Percentiles rank a stretch among this genome's conserved stretches.
Conservation (phyloP, 2,329 filamentous ascomycete genomes). For the Acrodontium crateriforme region DNA sequence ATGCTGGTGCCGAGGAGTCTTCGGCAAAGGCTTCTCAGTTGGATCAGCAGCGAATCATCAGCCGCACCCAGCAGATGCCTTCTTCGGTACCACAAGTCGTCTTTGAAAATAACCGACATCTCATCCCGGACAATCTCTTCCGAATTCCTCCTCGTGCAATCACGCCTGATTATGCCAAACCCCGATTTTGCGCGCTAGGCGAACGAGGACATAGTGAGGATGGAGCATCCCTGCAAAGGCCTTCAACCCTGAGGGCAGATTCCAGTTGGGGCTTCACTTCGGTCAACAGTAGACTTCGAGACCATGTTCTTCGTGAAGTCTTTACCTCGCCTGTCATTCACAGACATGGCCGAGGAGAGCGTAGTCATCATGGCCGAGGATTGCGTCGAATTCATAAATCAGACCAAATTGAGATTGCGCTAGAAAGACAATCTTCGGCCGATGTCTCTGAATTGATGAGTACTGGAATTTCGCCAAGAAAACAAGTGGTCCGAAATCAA, state of each 20-base stretch:
- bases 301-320: slow-evolving; percentile 85
- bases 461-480: slow-evolving; percentile 19
- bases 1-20: neutral
- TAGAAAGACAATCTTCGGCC: slow-evolving; percentile 16
- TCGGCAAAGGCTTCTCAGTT: neutral
- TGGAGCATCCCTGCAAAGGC: no score
- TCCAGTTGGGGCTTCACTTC: slow-evolving; percentile 77
- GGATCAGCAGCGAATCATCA: slow-evolving; percentile 41
- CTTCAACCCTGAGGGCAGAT: slow-evolving; percentile 34
- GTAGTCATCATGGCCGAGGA: slow-evolving; percentile 51
- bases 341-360: slow-evolving; percentile 59
- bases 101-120: slow-evolving; percentile 86
- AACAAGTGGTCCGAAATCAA: slow-evolving; percentile 29
- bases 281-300: slow-evolving; percentile 74
- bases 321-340: slow-evolving; percentile 69
- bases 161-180: slow-evolving; percentile 12
- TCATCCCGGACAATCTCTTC: slow-evolving; percentile 74
- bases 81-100: slow-evolving; percentile 76
- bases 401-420: slow-evolving; percentile 15
- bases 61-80: slow-evolving; percentile 65
- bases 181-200: slow-evolving; percentile 8
- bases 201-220: slow-evolving; percentile 12
- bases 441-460: slow-evolving; percentile 7
- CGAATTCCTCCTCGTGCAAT: slow-evolving; percentile 34
- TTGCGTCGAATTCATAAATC: slow-evolving; percentile 21